Conservation (phyloP, 164 flowering plant genomes). For the Kingdonia uniflora region DNA sequence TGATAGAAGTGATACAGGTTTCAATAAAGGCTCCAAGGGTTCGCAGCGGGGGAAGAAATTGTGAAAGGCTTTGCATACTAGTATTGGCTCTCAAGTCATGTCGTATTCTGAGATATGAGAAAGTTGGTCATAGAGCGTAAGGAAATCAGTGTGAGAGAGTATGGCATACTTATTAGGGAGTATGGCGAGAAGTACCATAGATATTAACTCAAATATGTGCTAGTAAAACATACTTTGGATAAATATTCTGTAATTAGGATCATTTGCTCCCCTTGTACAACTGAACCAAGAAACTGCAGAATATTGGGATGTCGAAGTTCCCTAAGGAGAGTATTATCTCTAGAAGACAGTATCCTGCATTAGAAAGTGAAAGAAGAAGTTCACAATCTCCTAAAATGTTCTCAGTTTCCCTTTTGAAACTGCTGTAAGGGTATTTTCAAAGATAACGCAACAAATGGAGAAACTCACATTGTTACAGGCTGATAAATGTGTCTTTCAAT, state of each 20-base stretch:
- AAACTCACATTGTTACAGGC: slow-evolving; percentile 28
- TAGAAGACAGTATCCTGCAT: slow-evolving; percentile 39
- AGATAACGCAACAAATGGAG: neutral
- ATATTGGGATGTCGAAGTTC: slow-evolving; percentile 66
- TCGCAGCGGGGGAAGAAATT: too few species aligned
- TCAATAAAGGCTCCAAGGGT: too few species aligned
- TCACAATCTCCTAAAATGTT: too few species aligned
- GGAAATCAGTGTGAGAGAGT: too few species aligned
- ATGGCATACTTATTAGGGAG: too few species aligned
- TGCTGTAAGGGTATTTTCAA: slow-evolving; percentile 1
- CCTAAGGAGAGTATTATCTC: slow-evolving; percentile 29
- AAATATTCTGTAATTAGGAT: slow-evolving; percentile 46
- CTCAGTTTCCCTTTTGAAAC: too few species aligned
- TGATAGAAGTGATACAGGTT: too few species aligned
- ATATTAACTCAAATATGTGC: neutral
- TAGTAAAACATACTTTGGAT: slow-evolving; percentile 28
- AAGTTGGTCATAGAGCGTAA: too few species aligned
- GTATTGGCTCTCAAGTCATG: too few species aligned
- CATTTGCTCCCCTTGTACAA: slow-evolving; percentile 41
- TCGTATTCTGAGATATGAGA: too few species aligned
- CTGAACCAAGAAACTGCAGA: slow-evolving; percentile 54
- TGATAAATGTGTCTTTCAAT: slow-evolving; percentile 25
- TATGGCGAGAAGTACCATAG: too few species aligned
- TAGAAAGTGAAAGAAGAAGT: neutral
- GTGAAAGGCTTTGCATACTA: too few species aligned